phyloP scores from a whole-genome alignment of 441 rosid species.

The Manihot esculenta region DNA sequence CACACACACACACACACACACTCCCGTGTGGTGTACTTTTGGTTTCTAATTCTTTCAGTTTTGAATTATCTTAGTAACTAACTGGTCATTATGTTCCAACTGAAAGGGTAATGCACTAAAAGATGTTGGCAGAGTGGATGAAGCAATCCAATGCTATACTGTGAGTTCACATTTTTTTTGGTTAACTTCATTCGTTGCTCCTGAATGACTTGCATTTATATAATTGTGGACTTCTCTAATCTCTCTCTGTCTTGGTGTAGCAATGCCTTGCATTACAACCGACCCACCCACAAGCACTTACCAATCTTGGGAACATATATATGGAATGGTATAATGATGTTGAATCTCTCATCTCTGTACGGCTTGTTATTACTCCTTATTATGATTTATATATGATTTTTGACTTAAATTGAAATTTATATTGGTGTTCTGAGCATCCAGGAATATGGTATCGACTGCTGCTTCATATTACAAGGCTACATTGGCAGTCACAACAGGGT shows the following conservation, averaged over 20 bases:
- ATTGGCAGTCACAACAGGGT: conserved; percentile 84
- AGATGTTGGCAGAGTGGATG: conserved; percentile 89
- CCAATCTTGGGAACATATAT: conserved; percentile 95
- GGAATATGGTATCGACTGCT: conserved; percentile 88
- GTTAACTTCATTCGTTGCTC: background rate
- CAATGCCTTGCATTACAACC: conserved; percentile 95
- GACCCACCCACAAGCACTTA: conserved; percentile 94
- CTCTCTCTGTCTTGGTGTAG: conserved; percentile 44
- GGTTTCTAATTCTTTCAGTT: background rate
- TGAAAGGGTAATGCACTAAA: conserved; percentile 94
- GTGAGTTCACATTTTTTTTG: conserved; percentile 39
- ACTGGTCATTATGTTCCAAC: conserved; percentile 21
- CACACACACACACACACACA: background rate
- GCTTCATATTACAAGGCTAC: conserved; percentile 91
- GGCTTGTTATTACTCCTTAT: background rate
- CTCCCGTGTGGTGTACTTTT: background rate
- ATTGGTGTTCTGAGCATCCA: conserved; percentile 30
- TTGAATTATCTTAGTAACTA: background rate
- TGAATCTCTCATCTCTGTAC: conserved; percentile 9
- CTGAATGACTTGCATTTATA: conserved; percentile 7
- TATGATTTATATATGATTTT: background rate
- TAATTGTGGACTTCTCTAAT: background rate
- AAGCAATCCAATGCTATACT: conserved; percentile 91
- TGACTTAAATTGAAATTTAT: conserved; percentile 4
- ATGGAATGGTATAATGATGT: conserved; percentile 87